These are phyloP conservation scores for Xylaria hypoxylon DNA, from an alignment of 2,329 filamentous ascomycete genomes.

Conservation along the genomic window DNA sequence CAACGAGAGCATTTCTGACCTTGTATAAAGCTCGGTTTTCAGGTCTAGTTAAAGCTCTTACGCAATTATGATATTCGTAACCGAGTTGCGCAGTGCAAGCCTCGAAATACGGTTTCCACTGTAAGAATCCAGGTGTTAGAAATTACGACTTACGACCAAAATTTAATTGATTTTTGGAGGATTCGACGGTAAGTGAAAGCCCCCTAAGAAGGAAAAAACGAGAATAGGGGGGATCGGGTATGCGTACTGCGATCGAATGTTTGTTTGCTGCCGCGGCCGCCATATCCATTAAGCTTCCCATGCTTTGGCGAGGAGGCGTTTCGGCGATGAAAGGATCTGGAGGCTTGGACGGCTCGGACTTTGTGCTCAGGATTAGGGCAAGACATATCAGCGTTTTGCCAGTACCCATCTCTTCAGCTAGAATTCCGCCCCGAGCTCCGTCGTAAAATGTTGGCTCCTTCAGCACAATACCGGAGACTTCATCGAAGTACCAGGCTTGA, in stretches of 20 bases:
- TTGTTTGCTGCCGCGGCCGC: constrained; percentile 76
- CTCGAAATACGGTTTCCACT: constrained; percentile 74
- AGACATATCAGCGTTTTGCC: constrained; percentile 93
- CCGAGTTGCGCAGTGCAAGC: constrained; percentile 58
- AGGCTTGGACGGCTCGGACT: constrained; percentile 72
- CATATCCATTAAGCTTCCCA: constrained; percentile 79
- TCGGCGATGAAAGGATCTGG: constrained; percentile 66
- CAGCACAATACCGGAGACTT: constrained; percentile 70
- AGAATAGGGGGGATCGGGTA: background rate
- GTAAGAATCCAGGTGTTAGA: background rate
- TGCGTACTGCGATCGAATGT: constrained; percentile 66
- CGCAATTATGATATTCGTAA: constrained; percentile 65
- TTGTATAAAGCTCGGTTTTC: constrained; percentile 70
- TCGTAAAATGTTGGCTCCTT: constrained; percentile 79
- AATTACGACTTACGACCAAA: background rate
- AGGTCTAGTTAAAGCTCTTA: constrained; percentile 61
- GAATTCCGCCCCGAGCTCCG: constrained; percentile 77
- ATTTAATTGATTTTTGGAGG: background rate
- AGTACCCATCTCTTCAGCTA: constrained; percentile 83
- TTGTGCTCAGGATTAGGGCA: constrained; percentile 79
- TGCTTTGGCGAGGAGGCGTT: constrained; percentile 55
- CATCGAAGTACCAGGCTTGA: constrained; percentile 75
- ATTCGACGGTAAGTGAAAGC: background rate
- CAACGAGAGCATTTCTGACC: constrained; percentile 57
- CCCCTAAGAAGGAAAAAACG: background rate